Evolutionary conservation across 1,284 basidiomycete genomes (phyloP), one percentile per base, ranked within the genome.

Genomic region (Bjerkandera adusta): DNA sequence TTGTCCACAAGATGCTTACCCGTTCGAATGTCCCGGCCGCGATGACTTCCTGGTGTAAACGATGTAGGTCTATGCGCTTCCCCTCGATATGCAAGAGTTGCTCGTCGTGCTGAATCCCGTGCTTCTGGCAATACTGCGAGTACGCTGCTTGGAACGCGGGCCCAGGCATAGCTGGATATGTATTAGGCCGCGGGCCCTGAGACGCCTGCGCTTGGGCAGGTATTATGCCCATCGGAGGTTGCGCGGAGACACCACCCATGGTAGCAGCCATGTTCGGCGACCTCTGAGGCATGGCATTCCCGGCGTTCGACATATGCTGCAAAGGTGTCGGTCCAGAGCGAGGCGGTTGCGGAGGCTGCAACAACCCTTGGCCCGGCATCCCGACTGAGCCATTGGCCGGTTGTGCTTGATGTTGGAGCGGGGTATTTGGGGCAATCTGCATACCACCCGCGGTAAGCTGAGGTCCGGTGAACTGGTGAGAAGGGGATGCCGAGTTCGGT

Each of bases 11-110:
- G 13, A n/a, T 4, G 25, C 25, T 15, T 16, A 40, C 36, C 24
- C 38, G 36, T 21, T 36, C 18, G 16, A 25, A 13, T n/a, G 49
- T 46, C 5, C 49, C 49, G 8, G 36, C 21, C 21, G 25, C 36
- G 60, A 82, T 71, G 16, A 86, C 82, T 35, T 70, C 57, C 36
- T 62, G 59, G 57, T 87, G 82, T 30, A 87, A 61, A 18, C 61
- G 54, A 61, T 79, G 70, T 15, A 85, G 59, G 56, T 82, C 80
- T 13, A 87, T 72, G 25, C 47, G 59, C 35, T 74, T 70, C 38
- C 67, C 68, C 2, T 83, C 81, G 26, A 79, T 63, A 29, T 61
- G 67, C 55, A 77, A 45, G 32, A 73, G 52, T 2, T 65, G 67
- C 30, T 60, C 53, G 44, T 72, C 70, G n/a, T 69, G 54, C 30